phyloP scores from a whole-genome alignment of 1,139 yeast species.

The Scheffersomyces illinoinensis region DNA sequence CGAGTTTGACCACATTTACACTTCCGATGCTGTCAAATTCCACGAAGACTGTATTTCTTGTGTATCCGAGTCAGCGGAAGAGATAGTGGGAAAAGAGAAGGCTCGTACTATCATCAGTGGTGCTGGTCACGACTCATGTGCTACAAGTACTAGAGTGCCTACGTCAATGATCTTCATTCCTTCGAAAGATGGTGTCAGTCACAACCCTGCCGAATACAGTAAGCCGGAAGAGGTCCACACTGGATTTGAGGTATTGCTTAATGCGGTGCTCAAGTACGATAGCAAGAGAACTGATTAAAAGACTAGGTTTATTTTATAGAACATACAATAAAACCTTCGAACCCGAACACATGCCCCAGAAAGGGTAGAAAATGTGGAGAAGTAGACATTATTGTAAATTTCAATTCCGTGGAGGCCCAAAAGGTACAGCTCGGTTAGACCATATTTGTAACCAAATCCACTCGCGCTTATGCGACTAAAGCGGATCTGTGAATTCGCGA shows the following conservation, averaged over 20 bases:
- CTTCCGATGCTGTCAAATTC: conserved; percentile 60
- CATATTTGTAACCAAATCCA: not conserved
- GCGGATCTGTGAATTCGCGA: not conserved
- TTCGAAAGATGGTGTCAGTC: conserved; percentile 67
- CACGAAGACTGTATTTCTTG: conserved; percentile 49
- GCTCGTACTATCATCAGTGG: conserved; percentile 58
- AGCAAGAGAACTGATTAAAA: conserved; percentile 4
- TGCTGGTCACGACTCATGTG: conserved; percentile 75
- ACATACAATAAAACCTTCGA: too few relatives aligned
- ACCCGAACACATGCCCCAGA: not conserved
- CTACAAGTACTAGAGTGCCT: conserved; percentile 56
- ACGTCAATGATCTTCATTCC: conserved; percentile 79
- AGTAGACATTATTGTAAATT: not conserved
- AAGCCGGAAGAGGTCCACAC: conserved; percentile 61
- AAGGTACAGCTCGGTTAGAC: not conserved
- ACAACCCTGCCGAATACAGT: conserved; percentile 66
- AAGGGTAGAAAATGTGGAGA: not conserved
- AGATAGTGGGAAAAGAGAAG: conserved; percentile 45
- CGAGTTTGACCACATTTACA: conserved; percentile 40
- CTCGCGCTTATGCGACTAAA: not conserved
- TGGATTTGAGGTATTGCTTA: conserved; percentile 60
- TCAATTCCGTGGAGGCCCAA: not conserved
- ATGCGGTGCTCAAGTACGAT: conserved; percentile 61
- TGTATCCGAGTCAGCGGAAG: conserved; percentile 52
- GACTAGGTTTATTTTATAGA: not conserved